Percentiles rank a stretch among this genome's conserved stretches.
Evolutionary conservation across 192 early-diverging fungal genomes (phyloP).

Genomic region (Umbelopsis vinacea): DNA sequence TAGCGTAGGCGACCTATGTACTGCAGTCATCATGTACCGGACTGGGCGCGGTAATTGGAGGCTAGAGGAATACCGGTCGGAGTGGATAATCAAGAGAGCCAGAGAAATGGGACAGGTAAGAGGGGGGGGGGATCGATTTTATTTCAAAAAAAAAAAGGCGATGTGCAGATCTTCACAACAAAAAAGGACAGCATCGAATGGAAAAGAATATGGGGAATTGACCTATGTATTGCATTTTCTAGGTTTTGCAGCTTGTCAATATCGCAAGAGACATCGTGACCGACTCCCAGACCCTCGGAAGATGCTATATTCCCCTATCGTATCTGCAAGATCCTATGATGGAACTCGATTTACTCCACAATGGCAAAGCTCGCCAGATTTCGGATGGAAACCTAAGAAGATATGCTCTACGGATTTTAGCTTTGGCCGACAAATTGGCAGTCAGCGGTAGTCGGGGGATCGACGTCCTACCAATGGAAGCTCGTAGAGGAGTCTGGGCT

Average conservation of each 20-base stretch:
- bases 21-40: slow-evolving; percentile 39
- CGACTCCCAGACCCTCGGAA: slow-evolving; percentile 40
- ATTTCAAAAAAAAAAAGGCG: not conserved
- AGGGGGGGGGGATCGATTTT: too few species aligned
- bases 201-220: too few species aligned
- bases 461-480: slow-evolving; percentile 31
- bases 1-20: slow-evolving; percentile 47
- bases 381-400: slow-evolving; percentile 25
- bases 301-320: slow-evolving; percentile 48
- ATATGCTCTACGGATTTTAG: slow-evolving; percentile 26
- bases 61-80: not conserved
- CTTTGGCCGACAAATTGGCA: slow-evolving; percentile 33
- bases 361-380: slow-evolving; percentile 27
- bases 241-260: slow-evolving; percentile 51
- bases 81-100: slow-evolving; percentile 35
- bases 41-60: slow-evolving; percentile 32
- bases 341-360: slow-evolving; percentile 11
- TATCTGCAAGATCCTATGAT: slow-evolving; percentile 31
- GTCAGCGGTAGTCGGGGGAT: slow-evolving; percentile 34
- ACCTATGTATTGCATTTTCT: not conserved
- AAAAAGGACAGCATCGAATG: too few species aligned
- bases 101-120: slow-evolving; percentile 40
- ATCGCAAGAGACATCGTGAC: slow-evolving; percentile 59
- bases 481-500: slow-evolving; percentile 44
- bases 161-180: not conserved